Percentiles rank a stretch among this genome's conserved stretches.
phyloP scores from a whole-genome alignment of 129 eudicot genomes.

The Flaveria linearis region DNA sequence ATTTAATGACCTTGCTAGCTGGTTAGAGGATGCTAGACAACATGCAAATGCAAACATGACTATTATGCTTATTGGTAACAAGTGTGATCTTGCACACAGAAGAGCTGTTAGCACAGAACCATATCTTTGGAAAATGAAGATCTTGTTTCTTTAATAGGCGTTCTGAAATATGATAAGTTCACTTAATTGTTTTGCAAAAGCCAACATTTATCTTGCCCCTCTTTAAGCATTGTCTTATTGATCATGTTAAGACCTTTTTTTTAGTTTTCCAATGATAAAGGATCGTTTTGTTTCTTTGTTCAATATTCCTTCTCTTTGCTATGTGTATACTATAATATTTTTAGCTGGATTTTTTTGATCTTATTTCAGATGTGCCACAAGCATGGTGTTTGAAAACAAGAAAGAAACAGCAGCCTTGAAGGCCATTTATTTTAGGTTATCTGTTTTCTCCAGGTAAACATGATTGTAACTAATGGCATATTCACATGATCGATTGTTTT shows the following conservation, averaged over 20 bases:
- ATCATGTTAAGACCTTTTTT: not conserved
- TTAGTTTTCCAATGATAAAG: no score
- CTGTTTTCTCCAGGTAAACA: constrained; percentile 37
- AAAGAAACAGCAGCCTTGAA: constrained; percentile 35
- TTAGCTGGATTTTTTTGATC: not conserved
- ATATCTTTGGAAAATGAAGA: not conserved
- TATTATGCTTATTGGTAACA: constrained; percentile 88
- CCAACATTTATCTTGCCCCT: not conserved
- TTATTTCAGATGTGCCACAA: constrained; percentile 35
- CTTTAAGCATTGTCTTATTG: not conserved
- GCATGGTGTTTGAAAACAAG: constrained; percentile 35
- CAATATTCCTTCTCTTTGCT: not conserved
- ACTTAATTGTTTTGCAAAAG: not conserved
- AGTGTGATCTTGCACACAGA: constrained; percentile 80
- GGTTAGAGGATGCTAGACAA: constrained; percentile 95
- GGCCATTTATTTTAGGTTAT: constrained; percentile 33
- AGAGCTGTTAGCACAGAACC: constrained; percentile 76
- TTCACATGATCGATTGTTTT: not conserved
- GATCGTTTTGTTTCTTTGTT: not conserved
- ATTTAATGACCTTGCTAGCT: constrained; percentile 87
- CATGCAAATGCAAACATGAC: constrained; percentile 95
- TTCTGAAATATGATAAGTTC: not conserved
- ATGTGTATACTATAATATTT: not conserved
- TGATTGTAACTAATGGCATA: not conserved
- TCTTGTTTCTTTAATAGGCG: not conserved